Conservation (phyloP, 805 yeast genomes). For the Maudiozyma barnettii region DNA sequence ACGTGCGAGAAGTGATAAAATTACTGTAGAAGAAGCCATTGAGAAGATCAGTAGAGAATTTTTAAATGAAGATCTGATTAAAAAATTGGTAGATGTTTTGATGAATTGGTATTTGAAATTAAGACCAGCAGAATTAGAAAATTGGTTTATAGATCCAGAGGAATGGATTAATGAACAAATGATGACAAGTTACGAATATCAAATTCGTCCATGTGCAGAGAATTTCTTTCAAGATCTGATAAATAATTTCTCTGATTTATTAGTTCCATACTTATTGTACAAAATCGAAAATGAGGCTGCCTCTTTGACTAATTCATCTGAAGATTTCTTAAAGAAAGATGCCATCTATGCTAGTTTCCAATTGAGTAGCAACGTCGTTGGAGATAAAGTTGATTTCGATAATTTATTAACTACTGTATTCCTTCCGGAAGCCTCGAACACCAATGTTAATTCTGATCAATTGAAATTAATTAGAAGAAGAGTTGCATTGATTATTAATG, state of each 20-base stretch:
- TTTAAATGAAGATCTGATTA: slow-evolving; percentile 48
- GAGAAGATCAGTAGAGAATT: slow-evolving; percentile 42
- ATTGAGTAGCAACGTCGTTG: slow-evolving; percentile 57
- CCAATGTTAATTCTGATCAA: slow-evolving; percentile 37
- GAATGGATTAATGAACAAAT: slow-evolving; percentile 85
- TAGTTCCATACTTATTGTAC: slow-evolving; percentile 47
- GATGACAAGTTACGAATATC: slow-evolving; percentile 70
- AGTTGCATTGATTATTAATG: slow-evolving; percentile 62
- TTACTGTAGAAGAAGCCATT: slow-evolving; percentile 52
- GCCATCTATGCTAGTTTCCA: slow-evolving; percentile 78
- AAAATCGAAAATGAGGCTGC: slow-evolving; percentile 41
- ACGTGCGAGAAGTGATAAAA: slow-evolving; percentile 54
- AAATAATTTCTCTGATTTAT: slow-evolving; percentile 46
- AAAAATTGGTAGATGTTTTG: slow-evolving; percentile 53
- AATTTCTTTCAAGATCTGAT: slow-evolving; percentile 71
- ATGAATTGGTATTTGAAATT: slow-evolving; percentile 67
- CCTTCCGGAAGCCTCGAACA: slow-evolving; percentile 46
- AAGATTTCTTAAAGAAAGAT: slow-evolving; percentile 61
- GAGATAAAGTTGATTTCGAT: slow-evolving; percentile 61
- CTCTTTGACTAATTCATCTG: slow-evolving; percentile 24
- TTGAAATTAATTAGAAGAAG: slow-evolving; percentile 64
- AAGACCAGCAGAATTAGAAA: slow-evolving; percentile 65
- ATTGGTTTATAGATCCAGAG: slow-evolving; percentile 82
- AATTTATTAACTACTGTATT: slow-evolving; percentile 47
- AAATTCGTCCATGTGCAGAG: slow-evolving; percentile 80